Evolutionary conservation across 2,329 filamentous ascomycete species (phyloP), one percentile per base, ranked within the genome.

Genomic region (Xylariales sp.): DNA sequence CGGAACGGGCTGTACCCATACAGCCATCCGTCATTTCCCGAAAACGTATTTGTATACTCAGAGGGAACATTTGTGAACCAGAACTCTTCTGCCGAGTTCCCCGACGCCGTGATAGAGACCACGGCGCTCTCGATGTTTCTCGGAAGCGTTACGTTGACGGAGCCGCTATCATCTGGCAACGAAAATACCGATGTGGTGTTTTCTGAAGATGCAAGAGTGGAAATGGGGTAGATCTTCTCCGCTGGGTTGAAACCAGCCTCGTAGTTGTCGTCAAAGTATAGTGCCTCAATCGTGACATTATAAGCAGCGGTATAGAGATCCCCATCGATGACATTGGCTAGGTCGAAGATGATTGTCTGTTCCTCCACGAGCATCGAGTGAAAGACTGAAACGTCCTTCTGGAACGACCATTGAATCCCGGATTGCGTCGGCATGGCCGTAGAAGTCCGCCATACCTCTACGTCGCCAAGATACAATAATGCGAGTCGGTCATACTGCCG

Each of bases 21-120:
- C 0, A 85, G 62, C 49, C 49, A 52, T 5, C 71, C 73, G 3
- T 70, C 19, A 14, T 65, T 68, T 3, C 60, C 57, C 3, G 68
- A 64, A 51, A 84, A 86, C 2, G 70, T 74, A 21, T 71, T 52
- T 3, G 69, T 69, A 44, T 80, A 70, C 2, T 74, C 71, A 3
- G 71, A 71, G 10, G 80, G 68, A 2, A 82, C 80, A 49, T 84
- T 86, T 18, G 71, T 73, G 69, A 79, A 86, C 82, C 82, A 86
- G 51, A 86, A 86, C 51, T 86, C 82, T 57, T 86, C 82, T 1
- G 68, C 62, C 2, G 70, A 69, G 53, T 86, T 82, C 1, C 82
- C 82, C 45, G 75, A 82, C 3, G 82, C 80, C 11, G 75, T 73
- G 16, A 86, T 69, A 0, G 80, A 76, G 14, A 85, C 73, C 1